These are phyloP conservation scores for Lenwebbia sp. DNA, from an alignment of 345 rosid genomes.

Conservation along the genomic window DNA sequence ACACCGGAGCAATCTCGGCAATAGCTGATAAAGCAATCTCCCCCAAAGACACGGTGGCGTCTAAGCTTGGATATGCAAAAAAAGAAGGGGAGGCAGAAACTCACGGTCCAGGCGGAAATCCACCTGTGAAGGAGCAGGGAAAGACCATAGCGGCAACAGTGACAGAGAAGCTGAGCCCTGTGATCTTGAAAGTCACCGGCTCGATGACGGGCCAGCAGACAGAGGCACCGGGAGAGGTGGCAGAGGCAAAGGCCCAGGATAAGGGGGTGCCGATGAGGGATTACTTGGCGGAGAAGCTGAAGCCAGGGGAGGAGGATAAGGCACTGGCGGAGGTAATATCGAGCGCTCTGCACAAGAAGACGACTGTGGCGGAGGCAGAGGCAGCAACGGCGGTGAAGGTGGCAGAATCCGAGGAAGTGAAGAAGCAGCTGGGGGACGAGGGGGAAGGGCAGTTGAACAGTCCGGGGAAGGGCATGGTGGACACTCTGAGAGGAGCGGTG, in stretches of 20 bases:
- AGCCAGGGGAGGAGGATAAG: slow-evolving; percentile 69
- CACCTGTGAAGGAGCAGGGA: slow-evolving; percentile 20
- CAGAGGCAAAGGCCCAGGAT: slow-evolving; percentile 12
- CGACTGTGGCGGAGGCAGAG: neutral
- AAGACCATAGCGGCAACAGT: slow-evolving; percentile 35
- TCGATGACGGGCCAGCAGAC: slow-evolving; percentile 3
- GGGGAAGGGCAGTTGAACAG: neutral
- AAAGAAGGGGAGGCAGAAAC: neutral
- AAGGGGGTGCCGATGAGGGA: slow-evolving; percentile 41
- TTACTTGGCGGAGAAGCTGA: slow-evolving; percentile 47
- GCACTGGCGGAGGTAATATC: slow-evolving; percentile 52
- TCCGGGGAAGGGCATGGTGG: slow-evolving; percentile 29
- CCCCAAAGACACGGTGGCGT: neutral
- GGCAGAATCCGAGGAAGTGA: slow-evolving; percentile 52
- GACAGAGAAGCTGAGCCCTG: slow-evolving; percentile 37
- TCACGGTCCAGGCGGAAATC: neutral
- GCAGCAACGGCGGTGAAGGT: slow-evolving; percentile 2
- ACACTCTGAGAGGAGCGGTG: slow-evolving; percentile 40
- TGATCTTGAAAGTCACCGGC: slow-evolving; percentile 33
- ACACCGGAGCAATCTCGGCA: neutral
- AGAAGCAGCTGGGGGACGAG: slow-evolving; percentile 19
- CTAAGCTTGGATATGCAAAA: neutral
- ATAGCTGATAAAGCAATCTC: slow-evolving; percentile 2
- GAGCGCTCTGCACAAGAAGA: slow-evolving; percentile 26
- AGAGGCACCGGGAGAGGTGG: neutral